Evolutionary conservation across 2,329 filamentous ascomycete genomes (phyloP), one percentile per base, ranked within the genome.

Genomic region (Ascochyta viciae-villosae): DNA sequence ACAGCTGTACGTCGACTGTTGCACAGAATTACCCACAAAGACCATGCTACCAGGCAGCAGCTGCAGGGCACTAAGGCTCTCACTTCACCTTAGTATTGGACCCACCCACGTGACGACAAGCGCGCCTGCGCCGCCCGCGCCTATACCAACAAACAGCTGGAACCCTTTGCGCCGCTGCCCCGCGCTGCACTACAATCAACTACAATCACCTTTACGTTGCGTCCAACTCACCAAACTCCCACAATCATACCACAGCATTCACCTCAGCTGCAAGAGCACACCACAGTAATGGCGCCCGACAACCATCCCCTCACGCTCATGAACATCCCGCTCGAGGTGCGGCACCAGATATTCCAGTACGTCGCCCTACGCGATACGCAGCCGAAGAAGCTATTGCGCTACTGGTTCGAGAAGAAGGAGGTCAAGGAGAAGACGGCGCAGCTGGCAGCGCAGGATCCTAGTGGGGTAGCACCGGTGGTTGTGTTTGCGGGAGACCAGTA

Each of bases 401-500:
- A 65, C 38, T 76, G 73, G 73, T 74, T 76, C 53, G 73, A 75
- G 63, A 74, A 66, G 64, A 61, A 63, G 41, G 73, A 75, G 22
- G 39, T 68, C 38, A 61, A 60, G 29, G 50, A 62, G 50, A 40
- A 56, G 7, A 55, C 65, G 6, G 66, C 63, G 13, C 29, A 62
- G 26, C 19, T 57, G 4, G 42, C 37, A 9, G 51, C 52, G 16
- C 16, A 51, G 40, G 40, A 67, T 41, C 62, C 67, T 6, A 43
- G 42, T n/a, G 52, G 42, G 3, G 49, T 53, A 8, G 46, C 47
- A 23, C 56, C 64, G 19, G 37, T 38, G 6, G 47, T 59, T 3
- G 43, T 55, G 16, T 58, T 44, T 27, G 54, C 52, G 4, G 54
- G 53, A 10, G 57, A 62, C 4, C 42, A 58, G n/a, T 58, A 56